Base-by-base conservation (phyloP, 176 grass and related monocot species). In the Aechmea fasciata region DNA sequence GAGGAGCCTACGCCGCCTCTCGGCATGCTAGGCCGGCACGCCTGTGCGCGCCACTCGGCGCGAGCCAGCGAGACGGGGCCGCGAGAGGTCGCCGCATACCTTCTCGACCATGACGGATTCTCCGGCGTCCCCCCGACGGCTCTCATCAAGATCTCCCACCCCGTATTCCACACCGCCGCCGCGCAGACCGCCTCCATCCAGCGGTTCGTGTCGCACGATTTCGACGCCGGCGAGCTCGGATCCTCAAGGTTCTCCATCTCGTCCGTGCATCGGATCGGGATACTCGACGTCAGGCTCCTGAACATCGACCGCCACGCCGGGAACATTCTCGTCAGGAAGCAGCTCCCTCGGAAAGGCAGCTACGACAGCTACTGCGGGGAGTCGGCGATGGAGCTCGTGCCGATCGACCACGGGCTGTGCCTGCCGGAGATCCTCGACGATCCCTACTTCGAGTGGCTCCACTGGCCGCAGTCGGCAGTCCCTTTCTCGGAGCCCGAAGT, bases 381-480 rank as follows among this genome's bases (percentile, higher is more conserved):
- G 26, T 59, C 66, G 9, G 52, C 49, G 71, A 72, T 68, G 4
- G 89, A 96, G 67, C 89, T 92, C 3, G 88, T 96, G 24, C 93
- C 93, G 6, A 96, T 96, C 68, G 93, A 96, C 66, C 93, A 96
- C 52, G 93, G 89, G 1, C 86, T 96, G 49, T 96, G 93, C 81
- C 77, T 96, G 18, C 93, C 93, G 28, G 89, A 96, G 66, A 65
- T 86, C 49, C 86, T 92, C 2, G 84, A 92, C 11, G 86, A 89
- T 52, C 93, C 93, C 1, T 96, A 96, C 77, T 96, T 96, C 83
- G 93, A 96, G 81, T 96, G 93, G 93, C 81, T 92, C 68, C 88
- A 96, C 73, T 96, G 93, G 93, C 93, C 93, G 52, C 88, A 91
- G 79, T 51, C 93, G 13, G 72, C 80, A 19, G 73, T 84, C 14